Evolutionary conservation across 1,284 basidiomycete genomes (phyloP).

Genomic region (Apiotrichum mycotoxinovorans): DNA sequence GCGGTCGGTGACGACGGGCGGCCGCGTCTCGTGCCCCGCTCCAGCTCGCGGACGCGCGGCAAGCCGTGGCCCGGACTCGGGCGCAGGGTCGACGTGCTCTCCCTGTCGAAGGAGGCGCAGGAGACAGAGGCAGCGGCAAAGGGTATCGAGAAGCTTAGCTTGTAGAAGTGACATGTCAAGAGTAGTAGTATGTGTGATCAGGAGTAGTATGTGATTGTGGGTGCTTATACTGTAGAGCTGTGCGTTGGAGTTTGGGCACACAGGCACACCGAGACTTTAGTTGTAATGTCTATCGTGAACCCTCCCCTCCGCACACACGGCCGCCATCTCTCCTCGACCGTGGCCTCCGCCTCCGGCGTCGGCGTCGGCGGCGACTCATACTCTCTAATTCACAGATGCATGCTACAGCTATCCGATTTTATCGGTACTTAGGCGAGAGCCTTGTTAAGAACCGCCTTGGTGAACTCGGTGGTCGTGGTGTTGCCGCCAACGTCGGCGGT

Average conservation of each 20-base stretch:
- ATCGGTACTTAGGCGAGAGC: conserved; percentile 22
- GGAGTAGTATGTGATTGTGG: too few relatives aligned
- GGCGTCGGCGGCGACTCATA: too few relatives aligned
- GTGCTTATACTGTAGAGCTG: too few relatives aligned
- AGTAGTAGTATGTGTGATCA: too few relatives aligned
- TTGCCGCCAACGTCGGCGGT: conserved; percentile 94
- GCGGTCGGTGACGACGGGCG: neutral
- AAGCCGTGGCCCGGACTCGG: conserved; percentile 78
- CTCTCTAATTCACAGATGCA: conserved; percentile 12
- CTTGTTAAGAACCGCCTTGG: conserved; percentile 70
- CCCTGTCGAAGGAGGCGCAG: conserved; percentile 5
- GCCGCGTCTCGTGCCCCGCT: conserved; percentile 3
- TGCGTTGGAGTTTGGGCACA: too few relatives aligned
- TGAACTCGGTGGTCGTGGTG: conserved; percentile 87
- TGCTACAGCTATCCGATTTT: conserved; percentile 13
- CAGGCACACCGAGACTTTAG: too few relatives aligned
- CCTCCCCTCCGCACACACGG: too few relatives aligned
- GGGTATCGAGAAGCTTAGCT: conserved; percentile 4
- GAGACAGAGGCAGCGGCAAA: neutral
- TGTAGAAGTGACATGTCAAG: conserved; percentile 3
- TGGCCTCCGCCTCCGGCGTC: too few relatives aligned
- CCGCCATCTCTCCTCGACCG: too few relatives aligned
- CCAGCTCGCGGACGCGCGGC: conserved; percentile 53
- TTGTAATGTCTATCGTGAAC: too few relatives aligned
- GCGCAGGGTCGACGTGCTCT: conserved; percentile 34